These are phyloP conservation scores for Blepharisma undulans DNA, from an alignment of 169 alveolate genomes.

Conservation along the genomic window DNA sequence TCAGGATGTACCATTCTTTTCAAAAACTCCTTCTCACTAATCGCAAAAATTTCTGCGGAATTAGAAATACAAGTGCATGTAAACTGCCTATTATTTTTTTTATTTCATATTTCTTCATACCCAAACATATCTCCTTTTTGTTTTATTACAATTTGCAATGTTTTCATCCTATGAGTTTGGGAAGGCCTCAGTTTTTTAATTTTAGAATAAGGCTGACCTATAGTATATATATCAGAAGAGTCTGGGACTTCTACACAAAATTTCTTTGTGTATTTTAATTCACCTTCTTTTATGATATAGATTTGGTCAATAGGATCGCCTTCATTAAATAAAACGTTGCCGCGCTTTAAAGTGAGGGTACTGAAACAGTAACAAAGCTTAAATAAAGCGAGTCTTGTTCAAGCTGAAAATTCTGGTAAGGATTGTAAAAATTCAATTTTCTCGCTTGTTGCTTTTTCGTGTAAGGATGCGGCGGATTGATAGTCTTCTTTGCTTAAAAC, in stretches of 20 bases:
- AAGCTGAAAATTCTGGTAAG: not conserved
- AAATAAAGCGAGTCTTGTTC: not conserved
- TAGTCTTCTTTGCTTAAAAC: conserved; percentile 30
- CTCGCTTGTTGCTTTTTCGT: conserved; percentile 19
- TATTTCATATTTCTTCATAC: not conserved
- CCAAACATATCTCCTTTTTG: conserved; percentile 29
- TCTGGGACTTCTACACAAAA: not conserved
- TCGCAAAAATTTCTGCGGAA: not conserved
- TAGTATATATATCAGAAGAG: not conserved
- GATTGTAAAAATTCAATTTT: conserved; percentile 25
- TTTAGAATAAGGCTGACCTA: not conserved
- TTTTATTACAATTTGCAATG: conserved; percentile 5
- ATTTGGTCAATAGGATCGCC: conserved; percentile 2
- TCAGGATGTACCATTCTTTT: conserved; percentile 17
- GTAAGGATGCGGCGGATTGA: not conserved
- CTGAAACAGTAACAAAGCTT: conserved; percentile 26
- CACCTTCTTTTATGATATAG: conserved; percentile 35
- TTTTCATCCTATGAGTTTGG: not conserved
- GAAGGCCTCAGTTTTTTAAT: not conserved
- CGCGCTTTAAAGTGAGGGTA: not conserved
- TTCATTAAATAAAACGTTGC: conserved; percentile 30
- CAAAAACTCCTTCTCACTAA: not conserved
- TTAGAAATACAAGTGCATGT: conserved; percentile 9
- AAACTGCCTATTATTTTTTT: not conserved
- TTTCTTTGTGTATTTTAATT: not conserved